Evolutionary conservation across 2,329 filamentous ascomycete species (phyloP), one percentile per base, ranked within the genome.

Genomic region (Beauveria scarabaeidicola): DNA sequence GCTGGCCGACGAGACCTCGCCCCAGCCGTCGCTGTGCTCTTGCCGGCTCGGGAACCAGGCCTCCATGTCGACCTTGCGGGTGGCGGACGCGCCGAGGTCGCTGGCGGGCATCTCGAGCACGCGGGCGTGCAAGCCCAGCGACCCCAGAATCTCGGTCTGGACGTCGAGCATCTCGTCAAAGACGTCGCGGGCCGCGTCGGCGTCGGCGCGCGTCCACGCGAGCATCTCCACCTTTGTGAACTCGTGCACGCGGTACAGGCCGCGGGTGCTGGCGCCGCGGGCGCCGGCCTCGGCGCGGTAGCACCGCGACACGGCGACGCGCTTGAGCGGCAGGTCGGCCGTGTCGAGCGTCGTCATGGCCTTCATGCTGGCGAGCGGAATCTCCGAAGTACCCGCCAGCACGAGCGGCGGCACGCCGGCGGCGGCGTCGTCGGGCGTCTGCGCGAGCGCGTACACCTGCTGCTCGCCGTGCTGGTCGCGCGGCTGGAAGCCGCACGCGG

Each of bases 191-290:
- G 84, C 77, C 44, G 72, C 69, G 36, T 68, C 70, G 2, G 67
- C 60, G 57, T 84, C 79, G 1, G 89, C 84, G 54, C 46, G 67
- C 5, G 90, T 88, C 94, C 94, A 99, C 0, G 89, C 91, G 70
- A 99, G 97, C 79, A 99, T 86, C 74, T 99, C 94, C 0, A 99
- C 93, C 72, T 99, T 99, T 29, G 91, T 96, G 74, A 99, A 99
- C 74, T 99, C 94, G 74, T 99, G 94, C 3, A 99, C 94, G 29
- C 94, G 88, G 75, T 97, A 99, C 1, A 99, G 77, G 5, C 94
- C 94, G 75, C 96, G 97, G 1, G 92, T 96, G 66, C 94, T 90
- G 25, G 88, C 86, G 32, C 94, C 94, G 43, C 93, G 82, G 1
- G 91, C 90, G 36, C 94, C 94, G 0, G 94, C 94, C 75, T 99